These are phyloP conservation scores for Millerozyma acaciae DNA, from an alignment of 805 yeast genomes.

Conservation along the genomic window DNA sequence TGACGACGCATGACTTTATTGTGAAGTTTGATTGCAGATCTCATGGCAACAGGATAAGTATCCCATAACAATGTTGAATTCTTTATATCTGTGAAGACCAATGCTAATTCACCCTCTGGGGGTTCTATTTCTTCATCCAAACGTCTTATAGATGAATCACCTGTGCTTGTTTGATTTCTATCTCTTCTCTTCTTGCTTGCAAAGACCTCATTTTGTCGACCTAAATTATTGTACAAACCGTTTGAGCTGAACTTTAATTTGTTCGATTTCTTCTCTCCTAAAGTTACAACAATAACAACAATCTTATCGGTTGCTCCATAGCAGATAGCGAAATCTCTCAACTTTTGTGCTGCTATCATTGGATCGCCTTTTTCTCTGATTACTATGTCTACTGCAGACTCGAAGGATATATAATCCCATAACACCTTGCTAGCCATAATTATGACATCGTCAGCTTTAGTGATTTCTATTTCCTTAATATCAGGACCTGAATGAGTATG, in stretches of 20 bases:
- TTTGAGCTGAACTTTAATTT: slow-evolving; percentile 25
- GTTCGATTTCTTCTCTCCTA: slow-evolving; percentile 47
- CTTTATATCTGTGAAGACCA: slow-evolving; percentile 96
- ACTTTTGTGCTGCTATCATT: slow-evolving; percentile 84
- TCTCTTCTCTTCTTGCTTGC: slow-evolving; percentile 45
- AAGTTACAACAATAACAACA: slow-evolving; percentile 74
- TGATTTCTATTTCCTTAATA: slow-evolving; percentile 55
- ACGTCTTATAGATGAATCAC: slow-evolving; percentile 76
- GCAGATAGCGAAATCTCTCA: slow-evolving; percentile 90
- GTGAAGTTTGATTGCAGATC: slow-evolving; percentile 93
- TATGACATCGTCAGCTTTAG: slow-evolving; percentile 75
- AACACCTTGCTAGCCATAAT: slow-evolving; percentile 78
- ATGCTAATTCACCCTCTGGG: slow-evolving; percentile 89
- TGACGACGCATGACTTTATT: slow-evolving; percentile 93
- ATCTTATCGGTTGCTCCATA: slow-evolving; percentile 82
- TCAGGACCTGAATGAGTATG: slow-evolving; percentile 88
- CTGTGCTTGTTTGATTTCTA: slow-evolving; percentile 22
- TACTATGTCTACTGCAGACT: slow-evolving; percentile 86
- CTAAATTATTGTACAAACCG: slow-evolving; percentile 34
- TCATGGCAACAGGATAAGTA: slow-evolving; percentile 85
- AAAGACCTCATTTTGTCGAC: slow-evolving; percentile 33
- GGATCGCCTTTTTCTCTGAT: slow-evolving; percentile 80
- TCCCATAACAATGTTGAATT: slow-evolving; percentile 95
- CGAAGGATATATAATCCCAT: slow-evolving; percentile 82
- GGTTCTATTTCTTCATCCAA: slow-evolving; percentile 89